Evolutionary conservation across 495 filamentous ascomycete genomes (phyloP), one percentile per base, ranked within the genome.

Genomic region (Xylaria castorea): DNA sequence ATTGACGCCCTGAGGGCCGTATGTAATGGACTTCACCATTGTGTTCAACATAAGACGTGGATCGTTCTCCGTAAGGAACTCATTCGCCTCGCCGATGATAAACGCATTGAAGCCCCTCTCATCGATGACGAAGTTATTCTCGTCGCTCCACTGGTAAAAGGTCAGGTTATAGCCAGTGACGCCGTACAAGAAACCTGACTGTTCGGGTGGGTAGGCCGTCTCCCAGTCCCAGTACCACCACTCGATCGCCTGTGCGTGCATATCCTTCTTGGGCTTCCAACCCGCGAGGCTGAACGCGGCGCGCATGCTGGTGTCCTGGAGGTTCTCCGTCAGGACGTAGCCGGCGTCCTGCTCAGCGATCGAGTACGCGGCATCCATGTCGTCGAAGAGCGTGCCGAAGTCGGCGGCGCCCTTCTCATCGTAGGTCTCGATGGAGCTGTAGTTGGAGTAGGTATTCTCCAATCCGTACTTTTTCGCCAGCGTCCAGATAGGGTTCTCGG

Each of bases 401-500:
- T 91, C 85, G 1, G 75, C 75, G 50, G 81, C 79, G 1, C 91
- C 91, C 27, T 76, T 79, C 44, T 87, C 82, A 46, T 89, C 87
- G 78, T 89, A 93, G 8, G 90, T 91, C 46, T 84, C 72, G 65
- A 93, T 87, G 16, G 85, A 88, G 32, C 80, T 82, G 75, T 89
- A 92, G 75, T 93, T 86, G 0, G 88, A 91, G 74, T 88, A 90
- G 61, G 85, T 86, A 68, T 90, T 92, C n/a, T 81, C 80, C 32
- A 93, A 63, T 9, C 85, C 79, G 63, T 91, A 91, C 77, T 92
- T 89, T 79, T 92, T 84, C 9, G 89, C 89, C 70, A 93, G 79
- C 40, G 83, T 86, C 91, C 91, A 93, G 66, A 93, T 88, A 0
- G 92, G 92, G 68, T 94, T 94, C 71, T 91, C 85, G 6, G 87